Evolutionary conservation across 2,329 filamentous ascomycete species (phyloP).

Genomic region (Monosporascus ibericus): DNA sequence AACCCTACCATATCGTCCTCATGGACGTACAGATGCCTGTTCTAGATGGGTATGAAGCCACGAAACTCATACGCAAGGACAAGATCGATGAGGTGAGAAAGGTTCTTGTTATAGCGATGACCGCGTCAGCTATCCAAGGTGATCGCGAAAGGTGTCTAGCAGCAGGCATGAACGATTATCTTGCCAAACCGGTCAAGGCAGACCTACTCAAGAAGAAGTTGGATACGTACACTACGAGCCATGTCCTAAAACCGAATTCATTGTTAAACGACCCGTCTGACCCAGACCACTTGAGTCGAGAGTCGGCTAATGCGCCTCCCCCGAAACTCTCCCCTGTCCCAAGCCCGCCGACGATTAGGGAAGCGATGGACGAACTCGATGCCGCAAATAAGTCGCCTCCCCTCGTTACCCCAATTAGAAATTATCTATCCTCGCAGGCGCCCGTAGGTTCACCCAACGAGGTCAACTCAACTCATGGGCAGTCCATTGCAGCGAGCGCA

Average conservation of each 20-base stretch:
- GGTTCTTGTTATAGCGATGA: constrained; percentile 95
- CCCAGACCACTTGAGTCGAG: too few species aligned
- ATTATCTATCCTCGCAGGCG: constrained; percentile 3
- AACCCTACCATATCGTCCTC: constrained; percentile 81
- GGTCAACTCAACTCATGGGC: too few species aligned
- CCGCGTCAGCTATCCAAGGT: constrained; percentile 87
- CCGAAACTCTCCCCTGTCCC: constrained; percentile 6
- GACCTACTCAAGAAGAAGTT: constrained; percentile 82
- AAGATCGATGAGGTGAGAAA: constrained; percentile 68
- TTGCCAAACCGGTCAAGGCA: constrained; percentile 90
- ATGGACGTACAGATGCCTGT: constrained; percentile 98
- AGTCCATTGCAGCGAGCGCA: too few species aligned
- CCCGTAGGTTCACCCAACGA: too few species aligned
- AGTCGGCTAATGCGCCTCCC: too few species aligned
- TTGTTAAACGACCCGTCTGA: background rate
- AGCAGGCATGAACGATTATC: constrained; percentile 95
- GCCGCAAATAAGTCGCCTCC: constrained; percentile 15
- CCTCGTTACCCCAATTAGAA: constrained; percentile 14
- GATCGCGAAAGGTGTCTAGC: constrained; percentile 94
- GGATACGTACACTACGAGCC: constrained; percentile 45
- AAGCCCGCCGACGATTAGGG: constrained; percentile 11
- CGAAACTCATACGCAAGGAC: constrained; percentile 74
- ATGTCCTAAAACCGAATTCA: constrained; percentile 25
- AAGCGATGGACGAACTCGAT: constrained; percentile 2
- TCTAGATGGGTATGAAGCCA: constrained; percentile 88